phyloP scores from a whole-genome alignment of 345 rosid genomes.

The Aurinia saxatilis region DNA sequence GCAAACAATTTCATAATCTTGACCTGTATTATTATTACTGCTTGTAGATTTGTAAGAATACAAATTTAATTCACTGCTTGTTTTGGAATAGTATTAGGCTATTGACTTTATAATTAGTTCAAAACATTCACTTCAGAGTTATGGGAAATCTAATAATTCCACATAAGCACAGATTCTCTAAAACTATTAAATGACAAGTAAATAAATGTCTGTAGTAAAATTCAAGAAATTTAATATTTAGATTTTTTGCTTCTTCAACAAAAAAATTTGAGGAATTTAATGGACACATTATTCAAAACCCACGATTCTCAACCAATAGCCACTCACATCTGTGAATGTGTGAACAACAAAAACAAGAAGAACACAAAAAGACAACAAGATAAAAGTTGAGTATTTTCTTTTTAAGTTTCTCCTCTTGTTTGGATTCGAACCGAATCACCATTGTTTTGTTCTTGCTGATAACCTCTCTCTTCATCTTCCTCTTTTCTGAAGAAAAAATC shows the following conservation, averaged over 20 bases:
- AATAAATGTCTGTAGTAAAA: neutral
- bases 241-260: neutral
- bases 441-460: constrained; percentile 11
- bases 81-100: neutral
- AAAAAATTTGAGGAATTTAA: neutral
- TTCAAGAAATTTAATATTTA: neutral
- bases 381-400: constrained; percentile 28
- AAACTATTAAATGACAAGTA: neutral
- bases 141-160: constrained; percentile 1
- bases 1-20: neutral
- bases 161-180: neutral
- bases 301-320: constrained; percentile 24
- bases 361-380: constrained; percentile 25
- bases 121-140: neutral
- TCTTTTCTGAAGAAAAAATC: neutral
- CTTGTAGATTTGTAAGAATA: constrained; percentile 12
- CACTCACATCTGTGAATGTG: constrained; percentile 13
- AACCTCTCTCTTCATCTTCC: constrained; percentile 20
- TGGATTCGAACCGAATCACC: constrained; percentile 26
- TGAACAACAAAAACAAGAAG: constrained; percentile 8
- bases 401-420: constrained; percentile 3
- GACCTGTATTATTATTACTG: neutral
- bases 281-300: constrained; percentile 7
- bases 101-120: constrained; percentile 1
- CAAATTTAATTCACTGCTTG: neutral